Base-by-base conservation (phyloP, 495 filamentous ascomycete species). In the Neohortaea acidophila region DNA sequence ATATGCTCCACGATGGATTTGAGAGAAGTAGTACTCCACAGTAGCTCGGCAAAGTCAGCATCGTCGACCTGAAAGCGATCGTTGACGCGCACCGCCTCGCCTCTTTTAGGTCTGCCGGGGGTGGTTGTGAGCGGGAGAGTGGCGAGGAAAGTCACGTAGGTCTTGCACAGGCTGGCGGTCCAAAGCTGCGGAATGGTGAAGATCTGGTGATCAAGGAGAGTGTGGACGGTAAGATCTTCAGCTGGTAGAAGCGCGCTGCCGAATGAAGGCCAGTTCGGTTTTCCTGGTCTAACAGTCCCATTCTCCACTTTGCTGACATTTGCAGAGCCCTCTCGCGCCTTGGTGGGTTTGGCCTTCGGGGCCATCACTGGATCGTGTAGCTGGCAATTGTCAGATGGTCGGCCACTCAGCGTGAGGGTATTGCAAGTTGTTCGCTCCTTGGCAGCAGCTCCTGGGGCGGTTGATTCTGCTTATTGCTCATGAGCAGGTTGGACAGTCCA, bases 1-100 rank as follows among this genome's bases (percentile, higher is more conserved):
- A 45, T 15, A 4, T 56, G 49, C 1, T 65, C 47, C 4, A 55
- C 43, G 2, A 65, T 41, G 4, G 54, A 48, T 33, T 47, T 57
- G 19, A 63, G 34, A 6, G 45, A 45, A 0, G 52, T 56, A 0
- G 43, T 54, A n/a, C 48, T 51, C 51, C 45, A 96, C 19, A 94
- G 52, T 39, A 65, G 63, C 51, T 79, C 67, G 2, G 86, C 79
- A 52, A 94, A 93, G 7, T 36, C 53, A 20, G 66, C 55, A 60
- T 96, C 87, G 23, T 82, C 64, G 27, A 89, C 65, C 61, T 94
- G 82, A 55, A 81, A 89, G 21, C 87, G 75, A 53, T 94, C 87
- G 55, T 96, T 96, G 28, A 94, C 81, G 14, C 87, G 67, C 20
- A 86, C 59, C 0, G 87, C 87, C 28, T 91, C 75, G 30, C 82